Base-by-base conservation (phyloP, 2,329 filamentous ascomycete species). In the Emergomyces africanus region DNA sequence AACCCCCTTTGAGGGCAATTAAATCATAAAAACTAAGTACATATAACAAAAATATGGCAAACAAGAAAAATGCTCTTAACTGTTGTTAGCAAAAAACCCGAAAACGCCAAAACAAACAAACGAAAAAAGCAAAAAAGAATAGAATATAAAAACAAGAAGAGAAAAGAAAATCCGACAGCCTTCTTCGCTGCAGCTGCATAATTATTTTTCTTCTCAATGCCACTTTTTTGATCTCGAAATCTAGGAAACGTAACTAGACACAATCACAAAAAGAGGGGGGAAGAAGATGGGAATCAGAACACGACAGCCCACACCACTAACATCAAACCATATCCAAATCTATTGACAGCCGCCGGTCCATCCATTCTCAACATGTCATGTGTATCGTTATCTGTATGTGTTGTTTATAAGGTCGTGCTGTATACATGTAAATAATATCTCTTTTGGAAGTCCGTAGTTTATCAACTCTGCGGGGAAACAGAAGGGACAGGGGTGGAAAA, bases 361-460 rank as follows among this genome's bases (percentile, higher is more conserved):
- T 18, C 39, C 20, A 14, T 5, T 42, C 54, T 25, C 25, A 25
- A 46, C 35, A 28, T 54, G 44, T 60, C 58, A 58, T 61, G 35
- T 58, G 28, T 56, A 59, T 62, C 59, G 30, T 62, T 42, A 55
- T 55, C 33, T 55, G 54, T 18, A 44, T 55, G 28, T 44, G 58
- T 59, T 51, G 6, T 57, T 50, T 61, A 46, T 53, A 57, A 55
- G 44, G 15, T 39, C 12, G 23, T 42, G 39, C 25, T 44, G 39
- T 39, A 54, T 39, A 39, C 50, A 37, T 39, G 50, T 61, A 61
- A 41, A 60, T 37, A 49, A 35, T 61, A 59, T 56, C 54, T 53
- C 33, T 50, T 51, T 51, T 49, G 8, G 35, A 20, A 25, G 54
- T 44, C 15, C 44, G 28, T 28, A 28, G 25, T 12, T 44, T 46